Conservation (phyloP, 2,329 filamentous ascomycete genomes). For the Aspergillus thermomutatus region DNA sequence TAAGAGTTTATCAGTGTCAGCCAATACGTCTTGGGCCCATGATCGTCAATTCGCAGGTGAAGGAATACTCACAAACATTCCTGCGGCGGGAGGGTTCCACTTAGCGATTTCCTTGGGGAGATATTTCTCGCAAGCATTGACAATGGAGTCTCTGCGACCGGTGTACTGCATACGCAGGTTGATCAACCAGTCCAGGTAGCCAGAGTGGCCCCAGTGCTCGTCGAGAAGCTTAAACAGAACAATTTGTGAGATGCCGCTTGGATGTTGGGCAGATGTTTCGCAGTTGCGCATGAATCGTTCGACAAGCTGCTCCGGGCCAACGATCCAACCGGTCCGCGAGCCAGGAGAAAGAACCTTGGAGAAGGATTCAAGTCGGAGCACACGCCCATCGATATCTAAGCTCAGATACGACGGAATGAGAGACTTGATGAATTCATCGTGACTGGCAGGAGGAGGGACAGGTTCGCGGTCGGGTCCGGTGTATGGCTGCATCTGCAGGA, state of each 20-base stretch:
- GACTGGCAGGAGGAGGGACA: conserved; percentile 55
- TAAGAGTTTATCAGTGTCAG: conserved; percentile 9
- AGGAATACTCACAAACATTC: conserved; percentile 79
- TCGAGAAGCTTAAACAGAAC: conserved; percentile 86
- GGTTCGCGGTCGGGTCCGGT: conserved; percentile 51
- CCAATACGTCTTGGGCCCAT: neutral
- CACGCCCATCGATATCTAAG: conserved; percentile 81
- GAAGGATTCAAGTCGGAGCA: conserved; percentile 88
- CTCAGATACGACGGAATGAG: conserved; percentile 74
- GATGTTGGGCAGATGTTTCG: conserved; percentile 81
- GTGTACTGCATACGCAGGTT: conserved; percentile 80
- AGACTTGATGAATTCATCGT: conserved; percentile 69
- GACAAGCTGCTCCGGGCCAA: conserved; percentile 77
- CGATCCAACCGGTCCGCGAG: conserved; percentile 81
- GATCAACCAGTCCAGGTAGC: conserved; percentile 87
- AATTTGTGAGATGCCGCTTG: conserved; percentile 78
- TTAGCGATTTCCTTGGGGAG: conserved; percentile 70
- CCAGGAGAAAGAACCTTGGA: conserved; percentile 88
- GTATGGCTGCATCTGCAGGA: conserved; percentile 79
- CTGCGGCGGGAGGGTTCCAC: conserved; percentile 77
- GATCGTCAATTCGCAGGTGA: neutral
- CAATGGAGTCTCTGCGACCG: conserved; percentile 68
- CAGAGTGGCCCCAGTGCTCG: conserved; percentile 88
- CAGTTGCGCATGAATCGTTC: conserved; percentile 78
- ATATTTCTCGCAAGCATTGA: conserved; percentile 74